Evolutionary conservation across 176 grass and related monocot species (phyloP).

Genomic region (Alopecurus myosuroides): DNA sequence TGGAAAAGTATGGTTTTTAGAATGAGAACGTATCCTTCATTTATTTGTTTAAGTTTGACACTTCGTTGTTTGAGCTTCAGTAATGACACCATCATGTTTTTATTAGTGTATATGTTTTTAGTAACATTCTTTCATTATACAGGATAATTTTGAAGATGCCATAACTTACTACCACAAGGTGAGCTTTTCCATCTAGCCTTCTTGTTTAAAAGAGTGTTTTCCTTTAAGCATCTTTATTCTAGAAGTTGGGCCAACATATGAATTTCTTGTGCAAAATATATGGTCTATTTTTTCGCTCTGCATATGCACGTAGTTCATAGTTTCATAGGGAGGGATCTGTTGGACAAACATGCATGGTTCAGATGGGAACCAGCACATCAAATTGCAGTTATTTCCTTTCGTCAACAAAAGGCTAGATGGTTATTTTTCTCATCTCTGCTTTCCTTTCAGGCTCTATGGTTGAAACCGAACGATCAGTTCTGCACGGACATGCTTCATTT

Average conservation of each 20-base stretch:
- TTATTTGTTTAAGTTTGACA: constrained; percentile 16
- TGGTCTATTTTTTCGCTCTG: neutral
- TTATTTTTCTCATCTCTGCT: neutral
- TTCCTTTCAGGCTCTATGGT: constrained; percentile 79
- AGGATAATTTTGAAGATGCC: constrained; percentile 87
- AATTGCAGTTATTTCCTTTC: neutral
- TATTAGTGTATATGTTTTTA: no score
- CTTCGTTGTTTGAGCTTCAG: neutral
- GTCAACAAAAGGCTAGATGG: neutral
- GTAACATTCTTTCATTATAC: constrained; percentile 22
- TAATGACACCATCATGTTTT: neutral
- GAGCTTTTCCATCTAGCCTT: constrained; percentile 8
- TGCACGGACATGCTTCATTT: constrained; percentile 97
- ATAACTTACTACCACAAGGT: constrained; percentile 98
- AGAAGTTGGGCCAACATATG: neutral
- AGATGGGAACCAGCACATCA: neutral
- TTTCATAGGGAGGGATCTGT: neutral
- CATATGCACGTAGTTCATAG: neutral
- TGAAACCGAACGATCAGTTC: constrained; percentile 87
- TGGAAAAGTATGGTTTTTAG: neutral
- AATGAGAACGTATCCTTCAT: neutral
- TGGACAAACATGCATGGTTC: neutral
- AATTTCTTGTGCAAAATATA: neutral
- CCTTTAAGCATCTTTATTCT: neutral
- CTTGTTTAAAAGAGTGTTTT: neutral